Conservation (phyloP, 2,329 filamentous ascomycete species). For the Plenodomus tracheiphilus region DNA sequence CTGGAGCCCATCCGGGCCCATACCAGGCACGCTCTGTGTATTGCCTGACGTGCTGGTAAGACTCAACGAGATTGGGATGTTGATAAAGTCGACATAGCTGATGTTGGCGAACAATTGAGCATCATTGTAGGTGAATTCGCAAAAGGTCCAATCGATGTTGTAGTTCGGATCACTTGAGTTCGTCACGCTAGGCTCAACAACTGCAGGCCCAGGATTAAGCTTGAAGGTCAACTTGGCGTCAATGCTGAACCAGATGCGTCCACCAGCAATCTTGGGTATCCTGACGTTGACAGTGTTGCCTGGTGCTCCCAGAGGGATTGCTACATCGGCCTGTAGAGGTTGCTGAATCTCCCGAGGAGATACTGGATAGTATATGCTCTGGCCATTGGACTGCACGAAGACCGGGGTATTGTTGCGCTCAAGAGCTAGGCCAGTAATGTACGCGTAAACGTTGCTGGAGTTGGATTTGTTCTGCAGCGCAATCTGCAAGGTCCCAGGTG, state of each 20-base stretch:
- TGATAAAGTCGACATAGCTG: constrained; percentile 75
- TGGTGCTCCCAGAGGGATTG: constrained; percentile 65
- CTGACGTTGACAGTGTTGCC: constrained; percentile 63
- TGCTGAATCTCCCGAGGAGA: constrained; percentile 58
- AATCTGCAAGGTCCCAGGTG: constrained; percentile 57
- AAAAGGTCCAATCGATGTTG: constrained; percentile 51
- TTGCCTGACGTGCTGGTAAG: constrained; percentile 50
- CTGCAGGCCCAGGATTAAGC: constrained; percentile 70
- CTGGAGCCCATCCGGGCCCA: constrained; percentile 60
- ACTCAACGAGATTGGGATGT: constrained; percentile 46
- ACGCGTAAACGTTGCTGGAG: constrained; percentile 65
- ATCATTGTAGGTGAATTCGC: constrained; percentile 54
- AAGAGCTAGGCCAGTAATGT: constrained; percentile 69
- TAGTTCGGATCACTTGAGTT: constrained; percentile 60
- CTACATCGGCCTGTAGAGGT: constrained; percentile 60
- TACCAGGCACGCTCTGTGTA: constrained; percentile 57
- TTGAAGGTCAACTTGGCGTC: constrained; percentile 66
- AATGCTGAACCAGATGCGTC: constrained; percentile 71
- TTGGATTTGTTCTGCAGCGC: constrained; percentile 67
- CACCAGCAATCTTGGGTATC: constrained; percentile 71
- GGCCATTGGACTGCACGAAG: constrained; percentile 68
- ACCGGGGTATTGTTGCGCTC: constrained; percentile 63
- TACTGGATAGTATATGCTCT: constrained; percentile 65
- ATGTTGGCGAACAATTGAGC: constrained; percentile 59
- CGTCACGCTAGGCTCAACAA: constrained; percentile 74